Percentiles rank a stretch among this genome's conserved stretches.
phyloP scores from a whole-genome alignment of 768 basidiomycete species.

The Hericium rajendrae region DNA sequence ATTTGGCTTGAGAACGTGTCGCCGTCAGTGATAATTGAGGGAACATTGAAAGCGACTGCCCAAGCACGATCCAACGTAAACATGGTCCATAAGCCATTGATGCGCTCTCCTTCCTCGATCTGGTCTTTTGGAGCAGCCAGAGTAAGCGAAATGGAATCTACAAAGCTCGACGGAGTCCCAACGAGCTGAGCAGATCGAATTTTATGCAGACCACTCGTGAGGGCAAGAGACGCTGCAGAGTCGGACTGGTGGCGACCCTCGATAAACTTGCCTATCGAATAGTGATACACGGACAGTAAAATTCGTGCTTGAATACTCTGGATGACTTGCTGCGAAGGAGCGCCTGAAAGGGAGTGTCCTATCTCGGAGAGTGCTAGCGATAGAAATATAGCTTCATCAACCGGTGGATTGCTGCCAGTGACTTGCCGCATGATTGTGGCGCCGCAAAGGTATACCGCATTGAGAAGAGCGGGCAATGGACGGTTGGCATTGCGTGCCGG shows the following conservation, averaged over 20 bases:
- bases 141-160: conserved; percentile 3
- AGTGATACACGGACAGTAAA: conserved; percentile 23
- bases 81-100: not conserved
- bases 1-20: not conserved
- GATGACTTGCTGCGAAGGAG: conserved; percentile 27
- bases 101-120: not conserved
- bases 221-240: conserved; percentile 21
- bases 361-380: conserved; percentile 38
- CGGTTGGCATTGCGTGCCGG: conserved; percentile 20
- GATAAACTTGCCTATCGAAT: conserved; percentile 17
- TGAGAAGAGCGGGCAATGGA: conserved; percentile 31
- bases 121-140: not conserved
- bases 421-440: conserved; percentile 17
- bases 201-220: conserved; percentile 21
- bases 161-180: conserved; percentile 7
- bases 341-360: conserved; percentile 26
- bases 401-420: conserved; percentile 11
- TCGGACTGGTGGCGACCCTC: conserved; percentile 23
- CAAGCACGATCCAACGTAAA: not conserved
- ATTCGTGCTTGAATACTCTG: conserved; percentile 24
- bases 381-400: conserved; percentile 32
- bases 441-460: conserved; percentile 29
- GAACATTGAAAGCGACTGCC: not conserved
- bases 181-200: conserved; percentile 12
- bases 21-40: not conserved